Base-by-base conservation (phyloP, 2,329 filamentous ascomycete genomes). In the Aspergillus udagawae region DNA sequence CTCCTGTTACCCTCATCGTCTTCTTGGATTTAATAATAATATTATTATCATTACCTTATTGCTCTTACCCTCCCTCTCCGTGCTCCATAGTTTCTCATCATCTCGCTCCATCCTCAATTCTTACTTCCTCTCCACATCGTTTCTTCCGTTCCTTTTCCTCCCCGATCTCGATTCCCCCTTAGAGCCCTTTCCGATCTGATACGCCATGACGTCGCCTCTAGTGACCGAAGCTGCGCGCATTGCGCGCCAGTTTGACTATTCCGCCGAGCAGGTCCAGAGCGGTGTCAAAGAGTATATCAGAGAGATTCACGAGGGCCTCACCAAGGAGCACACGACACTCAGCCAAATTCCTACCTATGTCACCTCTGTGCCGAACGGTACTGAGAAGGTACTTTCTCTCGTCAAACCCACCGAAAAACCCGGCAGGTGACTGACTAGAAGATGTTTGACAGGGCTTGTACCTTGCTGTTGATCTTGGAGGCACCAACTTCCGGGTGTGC, bases 281-380 rank as follows among this genome's bases (percentile, higher is more conserved):
- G 90, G 86, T 63, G 92, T 96, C 60, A 80, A 85, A 62, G 92
- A 96, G 74, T 99, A 96, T 71, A 83, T 97, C 63, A 80, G 82
- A 60, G 87, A 97, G 79, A 92, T 97, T 87, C 81, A 89, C 63
- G 90, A 96, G 80, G 94, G 94, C 28, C 79, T 97, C 64, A 78
- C 85, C 59, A 86, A 87, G 68, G 86, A 92, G 66, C 88, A 87
- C 60, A 88, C 90, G 32, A 92, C 88, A 65, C 78, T 99, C 79
- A 93, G 90, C 78, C 94, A 97, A 79, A 97, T 99, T 69, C 94
- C 94, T 7, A 96, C 92, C 45, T 99, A 96, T 76, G 93, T 99
- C 64, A 97, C 94, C 1, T 88, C 86, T 38, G 92, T 97, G 28
- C 94, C 94, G 71, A 94, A 97, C 83, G 94, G 94, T 67, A 97